Conservation (phyloP, 805 yeast species). For the Kuraishia ogatae region DNA sequence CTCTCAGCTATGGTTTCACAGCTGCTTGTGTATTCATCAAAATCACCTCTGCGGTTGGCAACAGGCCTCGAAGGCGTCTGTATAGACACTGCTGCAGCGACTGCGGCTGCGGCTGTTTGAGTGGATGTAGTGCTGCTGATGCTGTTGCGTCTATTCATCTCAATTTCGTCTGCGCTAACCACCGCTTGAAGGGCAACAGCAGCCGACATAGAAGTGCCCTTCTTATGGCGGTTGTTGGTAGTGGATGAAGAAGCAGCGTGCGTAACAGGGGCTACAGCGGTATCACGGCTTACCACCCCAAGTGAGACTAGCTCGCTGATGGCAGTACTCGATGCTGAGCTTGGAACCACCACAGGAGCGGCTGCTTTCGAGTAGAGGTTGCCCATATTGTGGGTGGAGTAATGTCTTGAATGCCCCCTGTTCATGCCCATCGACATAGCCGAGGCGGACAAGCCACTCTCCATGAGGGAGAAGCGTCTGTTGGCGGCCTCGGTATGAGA, state of each 20-base stretch:
- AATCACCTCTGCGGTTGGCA: background rate
- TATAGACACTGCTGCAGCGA: background rate
- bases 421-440: slow-evolving; percentile 26
- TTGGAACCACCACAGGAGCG: slow-evolving; percentile 31
- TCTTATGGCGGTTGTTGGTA: slow-evolving; percentile 6
- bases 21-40: slow-evolving; percentile 4
- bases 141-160: slow-evolving; percentile 23
- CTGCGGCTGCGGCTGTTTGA: background rate
- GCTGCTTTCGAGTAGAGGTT: slow-evolving; percentile 43
- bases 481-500: slow-evolving; percentile 14
- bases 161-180: slow-evolving; percentile 48
- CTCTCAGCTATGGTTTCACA: slow-evolving; percentile 40
- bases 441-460: slow-evolving; percentile 30
- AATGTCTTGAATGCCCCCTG: slow-evolving; percentile 22
- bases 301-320: slow-evolving; percentile 3
- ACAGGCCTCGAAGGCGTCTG: background rate
- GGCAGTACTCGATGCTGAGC: background rate
- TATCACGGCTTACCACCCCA: background rate
- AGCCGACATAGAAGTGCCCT: slow-evolving; percentile 35
- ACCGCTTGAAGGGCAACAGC: slow-evolving; percentile 66
- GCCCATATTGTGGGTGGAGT: slow-evolving; percentile 28
- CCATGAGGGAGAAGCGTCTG: slow-evolving; percentile 34
- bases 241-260: slow-evolving; percentile 21
- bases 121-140: slow-evolving; percentile 7
- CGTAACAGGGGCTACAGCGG: slow-evolving; percentile 17